These are phyloP conservation scores for Colletotrichum sp. DNA, from an alignment of 2,329 filamentous ascomycete genomes.

Conservation along the genomic window DNA sequence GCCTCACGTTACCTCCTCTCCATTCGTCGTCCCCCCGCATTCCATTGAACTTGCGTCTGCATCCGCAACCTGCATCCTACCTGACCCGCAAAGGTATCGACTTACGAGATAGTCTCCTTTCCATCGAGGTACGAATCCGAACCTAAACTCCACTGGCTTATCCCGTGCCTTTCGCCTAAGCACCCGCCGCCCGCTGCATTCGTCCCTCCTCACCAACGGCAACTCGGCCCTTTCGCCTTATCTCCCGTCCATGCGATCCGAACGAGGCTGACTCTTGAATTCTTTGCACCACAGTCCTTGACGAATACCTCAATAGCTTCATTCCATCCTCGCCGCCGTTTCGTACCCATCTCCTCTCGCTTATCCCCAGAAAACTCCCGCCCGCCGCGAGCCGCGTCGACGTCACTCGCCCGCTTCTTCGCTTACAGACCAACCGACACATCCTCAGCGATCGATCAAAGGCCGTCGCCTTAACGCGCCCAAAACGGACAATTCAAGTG, in stretches of 20 bases:
- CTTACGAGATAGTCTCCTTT: neutral
- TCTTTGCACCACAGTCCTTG: neutral
- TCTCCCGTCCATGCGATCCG: slow-evolving; percentile 8
- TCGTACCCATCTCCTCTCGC: neutral
- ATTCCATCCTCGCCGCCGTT: slow-evolving; percentile 1
- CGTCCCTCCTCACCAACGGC: slow-evolving; percentile 4
- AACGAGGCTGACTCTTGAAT: slow-evolving; percentile 13
- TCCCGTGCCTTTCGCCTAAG: slow-evolving; percentile 12
- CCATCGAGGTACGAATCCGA: slow-evolving; percentile 11
- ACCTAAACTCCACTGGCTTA: slow-evolving; percentile 1
- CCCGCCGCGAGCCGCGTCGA: slow-evolving; percentile 18
- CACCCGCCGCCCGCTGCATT: slow-evolving; percentile 6
- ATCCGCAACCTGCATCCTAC: neutral
- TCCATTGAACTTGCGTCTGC: neutral
- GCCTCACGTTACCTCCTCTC: neutral
- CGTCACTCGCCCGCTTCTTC: slow-evolving; percentile 14
- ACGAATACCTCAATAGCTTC: slow-evolving; percentile 10
- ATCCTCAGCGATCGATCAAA: slow-evolving; percentile 19
- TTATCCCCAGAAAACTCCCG: neutral
- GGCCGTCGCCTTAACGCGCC: slow-evolving; percentile 37
- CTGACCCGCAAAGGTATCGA: neutral
- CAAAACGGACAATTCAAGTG: slow-evolving; percentile 57
- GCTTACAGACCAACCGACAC: slow-evolving; percentile 25
- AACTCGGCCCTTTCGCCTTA: slow-evolving; percentile 8
- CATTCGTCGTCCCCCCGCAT: slow-evolving; percentile 3